These are phyloP conservation scores for Populus nigra DNA, from an alignment of 345 rosid species.

Conservation along the genomic window DNA sequence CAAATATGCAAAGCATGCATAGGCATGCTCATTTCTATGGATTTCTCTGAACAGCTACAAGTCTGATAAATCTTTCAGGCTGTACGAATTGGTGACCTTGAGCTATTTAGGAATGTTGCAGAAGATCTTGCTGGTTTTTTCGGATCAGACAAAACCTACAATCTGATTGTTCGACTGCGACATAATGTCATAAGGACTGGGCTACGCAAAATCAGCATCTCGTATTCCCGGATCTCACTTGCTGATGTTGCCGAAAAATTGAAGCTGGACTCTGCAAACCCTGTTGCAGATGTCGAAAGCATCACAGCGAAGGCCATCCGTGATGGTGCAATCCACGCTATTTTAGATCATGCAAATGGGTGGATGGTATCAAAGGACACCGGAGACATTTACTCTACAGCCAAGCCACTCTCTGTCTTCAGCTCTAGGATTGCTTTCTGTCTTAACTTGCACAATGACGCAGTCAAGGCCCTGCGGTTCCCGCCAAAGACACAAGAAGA, in stretches of 20 bases:
- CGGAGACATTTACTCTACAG: conserved; percentile 79
- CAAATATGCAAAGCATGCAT: too few relatives aligned
- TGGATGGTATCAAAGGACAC: conserved; percentile 81
- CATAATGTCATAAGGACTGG: conserved; percentile 82
- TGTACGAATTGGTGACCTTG: conserved; percentile 88
- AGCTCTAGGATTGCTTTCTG: conserved; percentile 87
- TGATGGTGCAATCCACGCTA: conserved; percentile 82
- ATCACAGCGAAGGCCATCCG: conserved; percentile 76
- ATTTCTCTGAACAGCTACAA: not conserved
- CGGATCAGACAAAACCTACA: conserved; percentile 56
- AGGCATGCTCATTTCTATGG: not conserved
- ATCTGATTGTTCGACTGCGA: conserved; percentile 62
- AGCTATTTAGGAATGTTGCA: conserved; percentile 65
- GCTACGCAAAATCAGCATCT: conserved; percentile 67
- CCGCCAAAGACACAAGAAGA: conserved; percentile 26
- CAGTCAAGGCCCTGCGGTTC: conserved; percentile 61
- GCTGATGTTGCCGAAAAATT: conserved; percentile 62
- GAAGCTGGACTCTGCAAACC: conserved; percentile 54
- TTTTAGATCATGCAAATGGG: conserved; percentile 62
- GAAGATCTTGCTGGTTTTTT: conserved; percentile 63
- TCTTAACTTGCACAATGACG: conserved; percentile 82
- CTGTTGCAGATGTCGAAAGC: conserved; percentile 77
- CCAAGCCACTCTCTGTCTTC: conserved; percentile 76
- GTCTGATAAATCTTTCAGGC: conserved; percentile 43
- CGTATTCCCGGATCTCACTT: conserved; percentile 66